These are phyloP conservation scores for Bisporella sp. DNA, from an alignment of 2,329 filamentous ascomycete genomes.

Conservation along the genomic window DNA sequence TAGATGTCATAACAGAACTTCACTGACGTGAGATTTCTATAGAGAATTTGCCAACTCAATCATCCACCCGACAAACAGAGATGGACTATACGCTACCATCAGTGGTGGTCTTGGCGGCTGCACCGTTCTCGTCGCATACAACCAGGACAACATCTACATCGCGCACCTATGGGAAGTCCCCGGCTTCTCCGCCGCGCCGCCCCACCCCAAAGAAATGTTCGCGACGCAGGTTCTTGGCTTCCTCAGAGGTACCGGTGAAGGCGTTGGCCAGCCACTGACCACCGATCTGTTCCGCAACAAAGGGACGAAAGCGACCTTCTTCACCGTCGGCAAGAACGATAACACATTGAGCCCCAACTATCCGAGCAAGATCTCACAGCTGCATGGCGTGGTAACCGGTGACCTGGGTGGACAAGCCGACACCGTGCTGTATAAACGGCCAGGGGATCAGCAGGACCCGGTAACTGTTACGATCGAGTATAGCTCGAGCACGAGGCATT, in stretches of 20 bases:
- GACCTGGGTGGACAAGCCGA: not conserved
- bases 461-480: not conserved
- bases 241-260: not conserved
- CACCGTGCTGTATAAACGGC: not conserved
- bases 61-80: not conserved
- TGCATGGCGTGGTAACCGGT: not conserved
- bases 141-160: not conserved
- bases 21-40: not conserved
- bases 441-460: not conserved
- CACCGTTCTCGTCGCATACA: conserved; percentile 1
- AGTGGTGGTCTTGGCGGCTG: not conserved
- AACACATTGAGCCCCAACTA: not conserved
- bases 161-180: not conserved
- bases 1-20: too few relatives aligned
- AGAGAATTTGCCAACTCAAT: not conserved
- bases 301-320: not conserved
- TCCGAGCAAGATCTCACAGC: not conserved
- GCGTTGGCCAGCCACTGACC: not conserved
- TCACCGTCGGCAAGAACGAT: not conserved
- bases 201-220: not conserved
- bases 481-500: not conserved
- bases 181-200: not conserved
- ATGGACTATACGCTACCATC: not conserved
- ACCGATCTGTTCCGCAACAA: not conserved
- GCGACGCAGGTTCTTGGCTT: not conserved